A percentile compares a stretch with the other conserved stretches of the same genome.
Conservation (phyloP, 2,329 filamentous ascomycete genomes). For the Penicillium sp. region DNA sequence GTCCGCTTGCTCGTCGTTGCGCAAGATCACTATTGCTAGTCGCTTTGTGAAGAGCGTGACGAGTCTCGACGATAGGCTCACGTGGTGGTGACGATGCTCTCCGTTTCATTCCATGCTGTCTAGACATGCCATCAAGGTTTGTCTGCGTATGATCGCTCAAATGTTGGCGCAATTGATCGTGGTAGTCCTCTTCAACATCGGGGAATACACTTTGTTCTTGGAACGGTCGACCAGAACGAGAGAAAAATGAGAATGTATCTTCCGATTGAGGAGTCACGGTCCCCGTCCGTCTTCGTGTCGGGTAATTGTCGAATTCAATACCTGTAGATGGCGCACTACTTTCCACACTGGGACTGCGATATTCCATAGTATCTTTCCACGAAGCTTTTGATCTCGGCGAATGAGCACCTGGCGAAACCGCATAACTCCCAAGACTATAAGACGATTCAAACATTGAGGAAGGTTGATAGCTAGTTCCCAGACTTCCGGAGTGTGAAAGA, state of each 20-base stretch:
- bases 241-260: constrained; percentile 48
- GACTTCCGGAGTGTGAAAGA: constrained; percentile 30
- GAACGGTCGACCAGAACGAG: constrained; percentile 56
- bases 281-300: constrained; percentile 44
- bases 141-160: constrained; percentile 38
- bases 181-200: constrained; percentile 45
- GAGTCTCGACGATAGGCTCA: constrained; percentile 43
- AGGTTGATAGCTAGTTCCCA: constrained; percentile 15
- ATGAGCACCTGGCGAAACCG: constrained; percentile 30
- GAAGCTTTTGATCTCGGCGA: constrained; percentile 38
- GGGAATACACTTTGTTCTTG: constrained; percentile 59
- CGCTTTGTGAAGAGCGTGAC: constrained; percentile 29
- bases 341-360: constrained; percentile 42
- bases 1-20: constrained; percentile 50
- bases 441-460: constrained; percentile 11
- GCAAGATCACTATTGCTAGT: constrained; percentile 50
- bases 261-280: constrained; percentile 47
- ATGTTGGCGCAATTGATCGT: constrained; percentile 31
- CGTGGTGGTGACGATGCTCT: constrained; percentile 61
- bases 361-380: constrained; percentile 41
- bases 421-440: constrained; percentile 36
- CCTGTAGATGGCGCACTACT: constrained; percentile 39
- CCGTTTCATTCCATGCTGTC: constrained; percentile 56
- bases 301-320: constrained; percentile 35
- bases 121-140: constrained; percentile 34